phyloP scores from a whole-genome alignment of 805 yeast genomes.

The Candida maris region DNA sequence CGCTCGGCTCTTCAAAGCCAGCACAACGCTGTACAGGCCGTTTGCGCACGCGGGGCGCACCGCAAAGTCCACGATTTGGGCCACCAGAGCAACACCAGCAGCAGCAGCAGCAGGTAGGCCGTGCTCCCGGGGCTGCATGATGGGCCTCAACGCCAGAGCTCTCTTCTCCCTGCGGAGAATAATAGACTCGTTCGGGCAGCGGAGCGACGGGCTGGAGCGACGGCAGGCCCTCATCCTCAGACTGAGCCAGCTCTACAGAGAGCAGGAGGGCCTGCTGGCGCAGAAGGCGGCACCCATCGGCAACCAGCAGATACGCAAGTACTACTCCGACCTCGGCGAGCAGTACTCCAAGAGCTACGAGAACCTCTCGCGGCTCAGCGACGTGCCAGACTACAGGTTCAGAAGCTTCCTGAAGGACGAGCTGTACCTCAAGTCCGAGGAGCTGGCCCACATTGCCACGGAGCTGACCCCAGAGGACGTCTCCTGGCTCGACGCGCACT shows the following conservation, averaged over 20 bases:
- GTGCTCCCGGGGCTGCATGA: too few species aligned
- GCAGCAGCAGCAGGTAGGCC: too few species aligned
- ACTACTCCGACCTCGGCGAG: conserved; percentile 13
- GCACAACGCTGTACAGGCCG: too few species aligned
- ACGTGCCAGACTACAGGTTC: conserved; percentile 12
- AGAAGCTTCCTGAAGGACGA: conserved; percentile 15
- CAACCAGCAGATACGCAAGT: conserved; percentile 6
- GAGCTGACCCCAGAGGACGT: conserved; percentile 15
- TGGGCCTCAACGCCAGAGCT: conserved; percentile 2
- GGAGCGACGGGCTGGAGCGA: conserved; percentile 1
- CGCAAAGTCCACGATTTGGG: too few species aligned
- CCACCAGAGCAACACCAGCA: too few species aligned
- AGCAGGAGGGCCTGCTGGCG: conserved; percentile 6
- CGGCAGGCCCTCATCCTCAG: conserved; percentile 1
- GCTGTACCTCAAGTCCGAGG: conserved; percentile 16
- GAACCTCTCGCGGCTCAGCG: conserved; percentile 3
- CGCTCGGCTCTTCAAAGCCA: too few species aligned
- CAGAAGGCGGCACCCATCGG: conserved; percentile 6
- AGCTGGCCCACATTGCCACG: conserved; percentile 15
- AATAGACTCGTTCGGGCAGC: conserved; percentile 1
- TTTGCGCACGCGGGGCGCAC: too few species aligned
- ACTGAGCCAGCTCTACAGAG: conserved; percentile 5
- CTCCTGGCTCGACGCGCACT: conserved; percentile 17
- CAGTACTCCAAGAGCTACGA: conserved; percentile 8
- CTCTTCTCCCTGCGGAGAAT: conserved; percentile 9